phyloP scores from a whole-genome alignment of 176 grass and related monocot genomes.

The Hordeum marinum region DNA sequence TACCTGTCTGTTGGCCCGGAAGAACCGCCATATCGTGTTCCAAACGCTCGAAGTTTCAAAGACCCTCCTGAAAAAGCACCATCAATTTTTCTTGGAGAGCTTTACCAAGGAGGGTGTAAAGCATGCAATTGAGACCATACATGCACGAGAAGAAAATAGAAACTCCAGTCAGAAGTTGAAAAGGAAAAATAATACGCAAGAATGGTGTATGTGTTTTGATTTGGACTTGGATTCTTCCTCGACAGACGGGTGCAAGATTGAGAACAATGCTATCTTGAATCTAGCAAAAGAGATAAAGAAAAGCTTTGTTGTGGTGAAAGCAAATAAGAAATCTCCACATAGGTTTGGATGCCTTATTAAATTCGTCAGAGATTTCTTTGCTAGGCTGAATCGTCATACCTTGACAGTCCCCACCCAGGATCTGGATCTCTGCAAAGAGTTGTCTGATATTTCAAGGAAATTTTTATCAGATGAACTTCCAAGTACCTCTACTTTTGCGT shows the following conservation, averaged over 20 bases:
- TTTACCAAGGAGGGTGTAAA: slow-evolving; percentile 62
- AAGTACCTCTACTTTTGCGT: slow-evolving; percentile 49
- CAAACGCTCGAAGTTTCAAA: slow-evolving; percentile 41
- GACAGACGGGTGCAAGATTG: slow-evolving; percentile 32
- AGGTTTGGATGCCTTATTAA: slow-evolving; percentile 27
- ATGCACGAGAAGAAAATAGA: slow-evolving; percentile 9
- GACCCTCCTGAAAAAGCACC: slow-evolving; percentile 42
- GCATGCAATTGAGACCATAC: slow-evolving; percentile 40
- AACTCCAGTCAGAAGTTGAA: slow-evolving; percentile 3
- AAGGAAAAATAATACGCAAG: slow-evolving; percentile 10
- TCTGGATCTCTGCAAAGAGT: slow-evolving; percentile 29
- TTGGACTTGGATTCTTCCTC: slow-evolving; percentile 15
- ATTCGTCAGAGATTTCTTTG: slow-evolving; percentile 21
- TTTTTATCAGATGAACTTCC: slow-evolving; percentile 37
- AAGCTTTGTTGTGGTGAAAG: slow-evolving; percentile 25
- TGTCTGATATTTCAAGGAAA: slow-evolving; percentile 40
- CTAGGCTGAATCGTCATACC: slow-evolving; percentile 26
- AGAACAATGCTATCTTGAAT: slow-evolving; percentile 33
- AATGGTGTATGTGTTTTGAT: slow-evolving; percentile 44
- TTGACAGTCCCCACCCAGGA: slow-evolving; percentile 7
- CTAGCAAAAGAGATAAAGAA: slow-evolving; percentile 46
- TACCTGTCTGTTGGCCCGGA: slow-evolving; percentile 37
- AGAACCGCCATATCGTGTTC: slow-evolving; percentile 45
- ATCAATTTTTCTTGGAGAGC: slow-evolving; percentile 32
- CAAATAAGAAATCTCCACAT: slow-evolving; percentile 10